phyloP scores from a whole-genome alignment of 2,329 filamentous ascomycete genomes.

The Domatiomyces globalis region DNA sequence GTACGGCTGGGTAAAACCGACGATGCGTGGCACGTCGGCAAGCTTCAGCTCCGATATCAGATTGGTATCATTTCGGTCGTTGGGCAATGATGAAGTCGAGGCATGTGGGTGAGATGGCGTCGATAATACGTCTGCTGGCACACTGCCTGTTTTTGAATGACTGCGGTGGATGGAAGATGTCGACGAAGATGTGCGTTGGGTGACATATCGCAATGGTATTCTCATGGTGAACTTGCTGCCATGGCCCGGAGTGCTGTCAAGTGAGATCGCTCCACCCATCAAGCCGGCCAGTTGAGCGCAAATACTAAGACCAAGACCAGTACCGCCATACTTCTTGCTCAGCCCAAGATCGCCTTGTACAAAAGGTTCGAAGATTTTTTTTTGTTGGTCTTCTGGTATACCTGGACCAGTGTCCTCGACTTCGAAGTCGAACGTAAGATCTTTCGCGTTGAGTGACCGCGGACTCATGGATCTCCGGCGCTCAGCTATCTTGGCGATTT shows the following conservation, averaged over 20 bases:
- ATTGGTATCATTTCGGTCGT: neutral
- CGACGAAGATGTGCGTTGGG: conserved; percentile 42
- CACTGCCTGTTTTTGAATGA: conserved; percentile 14
- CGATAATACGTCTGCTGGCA: conserved; percentile 12
- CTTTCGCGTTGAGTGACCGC: conserved; percentile 48
- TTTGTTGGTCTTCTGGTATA: conserved; percentile 61
- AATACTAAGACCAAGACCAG: conserved; percentile 75
- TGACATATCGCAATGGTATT: conserved; percentile 65
- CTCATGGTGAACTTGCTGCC: conserved; percentile 73
- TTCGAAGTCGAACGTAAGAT: conserved; percentile 72
- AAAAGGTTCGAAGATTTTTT: conserved; percentile 84
- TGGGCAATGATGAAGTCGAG: neutral
- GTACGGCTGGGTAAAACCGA: conserved; percentile 19
- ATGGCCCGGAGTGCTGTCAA: conserved; percentile 56
- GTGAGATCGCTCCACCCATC: conserved; percentile 63
- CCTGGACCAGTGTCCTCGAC: conserved; percentile 80
- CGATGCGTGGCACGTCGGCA: conserved; percentile 15
- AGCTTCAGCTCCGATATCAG: conserved; percentile 5
- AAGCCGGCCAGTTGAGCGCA: conserved; percentile 71
- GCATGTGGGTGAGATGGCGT: conserved; percentile 3
- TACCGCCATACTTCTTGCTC: conserved; percentile 81
- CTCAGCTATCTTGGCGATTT: conserved; percentile 33
- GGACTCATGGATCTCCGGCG: conserved; percentile 45
- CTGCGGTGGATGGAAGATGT: conserved; percentile 14
- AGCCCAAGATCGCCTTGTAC: conserved; percentile 82